These are phyloP conservation scores for Gaeumannomyces tritici DNA, from an alignment of 2,329 filamentous ascomycete species.

Conservation along the genomic window DNA sequence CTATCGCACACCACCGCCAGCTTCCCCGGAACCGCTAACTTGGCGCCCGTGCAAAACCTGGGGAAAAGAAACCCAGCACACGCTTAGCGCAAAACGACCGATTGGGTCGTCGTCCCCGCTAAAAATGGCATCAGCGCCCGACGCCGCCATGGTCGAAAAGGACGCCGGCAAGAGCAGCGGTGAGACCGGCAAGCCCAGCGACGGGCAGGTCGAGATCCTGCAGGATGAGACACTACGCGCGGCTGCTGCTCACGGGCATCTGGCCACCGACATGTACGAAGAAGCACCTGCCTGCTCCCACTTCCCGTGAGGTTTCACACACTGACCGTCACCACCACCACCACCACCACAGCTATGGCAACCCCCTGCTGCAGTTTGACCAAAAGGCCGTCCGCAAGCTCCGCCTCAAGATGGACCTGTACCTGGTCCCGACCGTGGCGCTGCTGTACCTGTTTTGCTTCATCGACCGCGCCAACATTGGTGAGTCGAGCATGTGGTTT, in stretches of 20 bases:
- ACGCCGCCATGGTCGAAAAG: not conserved
- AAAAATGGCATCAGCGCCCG: not conserved
- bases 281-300: conserved; percentile 1
- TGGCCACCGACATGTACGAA: conserved; percentile 34
- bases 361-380: conserved; percentile 44
- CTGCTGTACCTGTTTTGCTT: conserved; percentile 65
- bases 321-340: not conserved
- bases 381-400: conserved; percentile 45
- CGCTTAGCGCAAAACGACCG: too few relatives aligned
- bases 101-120: too few relatives aligned
- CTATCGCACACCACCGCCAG: too few relatives aligned
- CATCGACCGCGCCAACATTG: conserved; percentile 66
- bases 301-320: not conserved
- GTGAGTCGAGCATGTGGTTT: conserved; percentile 24
- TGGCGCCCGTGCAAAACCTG: too few relatives aligned
- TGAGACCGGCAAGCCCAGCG: not conserved
- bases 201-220: not conserved
- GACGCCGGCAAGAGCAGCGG: not conserved
- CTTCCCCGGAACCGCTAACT: too few relatives aligned
- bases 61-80: too few relatives aligned
- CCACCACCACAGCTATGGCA: conserved; percentile 33
- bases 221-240: conserved; percentile 2
- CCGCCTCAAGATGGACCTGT: conserved; percentile 55
- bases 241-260: conserved; percentile 31
- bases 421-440: conserved; percentile 55